Evolutionary conservation across 192 early-diverging fungal genomes (phyloP), one percentile per base, ranked within the genome.

Genomic region (Allomyces javanicus): DNA sequence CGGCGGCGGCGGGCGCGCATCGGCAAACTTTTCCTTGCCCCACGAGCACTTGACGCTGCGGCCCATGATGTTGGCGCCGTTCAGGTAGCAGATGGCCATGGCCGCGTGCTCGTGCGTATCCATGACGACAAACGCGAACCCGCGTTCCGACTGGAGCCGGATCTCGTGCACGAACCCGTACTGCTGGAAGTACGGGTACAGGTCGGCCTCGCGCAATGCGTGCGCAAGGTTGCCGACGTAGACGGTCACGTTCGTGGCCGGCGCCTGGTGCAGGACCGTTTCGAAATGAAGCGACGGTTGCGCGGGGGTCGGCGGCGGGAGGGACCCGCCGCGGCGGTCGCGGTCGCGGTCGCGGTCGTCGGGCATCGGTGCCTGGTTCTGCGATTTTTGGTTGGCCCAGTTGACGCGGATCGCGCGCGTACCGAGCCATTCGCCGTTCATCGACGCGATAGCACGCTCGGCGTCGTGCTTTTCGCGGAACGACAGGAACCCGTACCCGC

Each of bases 371-470:
- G 58, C 67, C 23, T 73, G 62, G 62, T 58, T 25, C 72, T 10
- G 24, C 79, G 79, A 40, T 71, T 91, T 91, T 68, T 92, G 91
- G 68, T 86, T 95, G 22, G 92, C 92, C 92, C 92, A 95, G 78
- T 93, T 93, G 67, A 91, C 89, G 58, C 92, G 87, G 67, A 95
- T 86, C 64, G 86, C 81, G 65, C 89, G 81, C 72, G 81, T 86
- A 69, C 90, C 92, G 44, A 95, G 76, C 85, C 85, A 87, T 74
- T 92, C 77, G 65, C 90, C 90, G 72, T 92, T 93, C 92, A 93
- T 93, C 26, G 82, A 74, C 33, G 74, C 70, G 68, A 95, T 88
- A 19, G 91, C 91, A 62, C 79, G 83, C 63, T 95, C 91, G 27
- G 92, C 92, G 66, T 95, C 92, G 62, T 75, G 70, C 63, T 86